These are phyloP conservation scores for Colletotrichum caudatum DNA, from an alignment of 2,329 filamentous ascomycete genomes.

Conservation along the genomic window DNA sequence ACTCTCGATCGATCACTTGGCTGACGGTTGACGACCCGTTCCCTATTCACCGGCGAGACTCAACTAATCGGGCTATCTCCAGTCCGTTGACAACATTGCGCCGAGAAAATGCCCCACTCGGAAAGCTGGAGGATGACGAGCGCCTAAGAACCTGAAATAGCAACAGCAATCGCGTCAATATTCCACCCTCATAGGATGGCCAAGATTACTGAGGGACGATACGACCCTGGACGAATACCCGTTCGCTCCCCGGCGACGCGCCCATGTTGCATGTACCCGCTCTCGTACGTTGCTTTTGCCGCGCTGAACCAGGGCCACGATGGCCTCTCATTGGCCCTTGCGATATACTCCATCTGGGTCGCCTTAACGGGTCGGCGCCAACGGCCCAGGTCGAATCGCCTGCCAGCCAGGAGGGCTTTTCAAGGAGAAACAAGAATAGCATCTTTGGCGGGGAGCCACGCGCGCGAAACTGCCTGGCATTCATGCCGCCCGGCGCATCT, in stretches of 20 bases:
- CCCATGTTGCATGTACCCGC: conserved; percentile 37
- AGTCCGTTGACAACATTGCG: background rate
- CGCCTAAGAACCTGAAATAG: conserved; percentile 35
- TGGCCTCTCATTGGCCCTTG: conserved; percentile 24
- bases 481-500: background rate
- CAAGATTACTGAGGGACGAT: conserved; percentile 3
- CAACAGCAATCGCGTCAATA: conserved; percentile 24
- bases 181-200: conserved; percentile 13
- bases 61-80: background rate
- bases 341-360: conserved; percentile 20
- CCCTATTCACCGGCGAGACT: background rate
- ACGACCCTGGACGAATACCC: conserved; percentile 5
- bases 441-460: conserved; percentile 23
- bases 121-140: background rate
- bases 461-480: background rate
- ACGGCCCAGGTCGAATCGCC: conserved; percentile 20
- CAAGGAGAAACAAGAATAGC: conserved; percentile 38
- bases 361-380: conserved; percentile 31
- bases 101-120: background rate
- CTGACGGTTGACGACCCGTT: no score
- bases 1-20: background rate
- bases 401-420: background rate
- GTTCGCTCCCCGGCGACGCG: conserved; percentile 34
- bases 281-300: conserved; percentile 41
- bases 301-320: conserved; percentile 27